Conservation (phyloP, 805 yeast genomes). For the Allodekkera sacchari region DNA sequence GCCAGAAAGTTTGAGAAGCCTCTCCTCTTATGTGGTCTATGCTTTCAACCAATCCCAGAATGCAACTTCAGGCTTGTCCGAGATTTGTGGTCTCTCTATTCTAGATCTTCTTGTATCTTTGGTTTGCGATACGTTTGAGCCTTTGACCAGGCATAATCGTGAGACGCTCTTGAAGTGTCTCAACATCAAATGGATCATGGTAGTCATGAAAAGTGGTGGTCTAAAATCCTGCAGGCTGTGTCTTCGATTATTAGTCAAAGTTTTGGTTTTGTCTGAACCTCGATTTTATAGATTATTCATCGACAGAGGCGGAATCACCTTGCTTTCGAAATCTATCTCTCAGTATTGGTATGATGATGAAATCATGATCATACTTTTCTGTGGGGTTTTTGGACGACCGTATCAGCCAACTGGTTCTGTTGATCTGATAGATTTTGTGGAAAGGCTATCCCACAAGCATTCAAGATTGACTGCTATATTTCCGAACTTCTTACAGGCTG, state of each 20-base stretch:
- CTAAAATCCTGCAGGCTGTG: slow-evolving; percentile 31
- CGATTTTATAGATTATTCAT: slow-evolving; percentile 41
- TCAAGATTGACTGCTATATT: slow-evolving; percentile 20
- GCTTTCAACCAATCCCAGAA: slow-evolving; percentile 28
- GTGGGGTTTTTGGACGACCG: slow-evolving; percentile 39
- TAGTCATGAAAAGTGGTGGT: slow-evolving; percentile 38
- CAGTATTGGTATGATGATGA: slow-evolving; percentile 42
- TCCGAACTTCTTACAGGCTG: slow-evolving; percentile 33
- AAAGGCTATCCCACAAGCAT: slow-evolving; percentile 11
- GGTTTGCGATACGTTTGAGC: slow-evolving; percentile 28
- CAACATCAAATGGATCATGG: slow-evolving; percentile 56
- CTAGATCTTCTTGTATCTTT: slow-evolving; percentile 31
- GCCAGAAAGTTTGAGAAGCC: slow-evolving; percentile 43
- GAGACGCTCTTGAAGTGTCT: slow-evolving; percentile 43
- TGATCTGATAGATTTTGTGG: slow-evolving; percentile 10
- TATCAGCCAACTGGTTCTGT: too few species aligned
- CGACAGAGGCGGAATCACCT: slow-evolving; percentile 42
- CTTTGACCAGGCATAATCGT: slow-evolving; percentile 8
- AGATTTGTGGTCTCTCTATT: slow-evolving; percentile 26
- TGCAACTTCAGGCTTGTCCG: slow-evolving; percentile 9
- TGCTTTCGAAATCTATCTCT: slow-evolving; percentile 36
- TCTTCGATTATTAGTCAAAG: slow-evolving; percentile 36
- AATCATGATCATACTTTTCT: slow-evolving; percentile 32
- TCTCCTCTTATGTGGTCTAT: slow-evolving; percentile 45
- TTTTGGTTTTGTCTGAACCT: slow-evolving; percentile 39